Conservation (phyloP, 768 basidiomycete species). For the Rhodotorula babjevae region DNA sequence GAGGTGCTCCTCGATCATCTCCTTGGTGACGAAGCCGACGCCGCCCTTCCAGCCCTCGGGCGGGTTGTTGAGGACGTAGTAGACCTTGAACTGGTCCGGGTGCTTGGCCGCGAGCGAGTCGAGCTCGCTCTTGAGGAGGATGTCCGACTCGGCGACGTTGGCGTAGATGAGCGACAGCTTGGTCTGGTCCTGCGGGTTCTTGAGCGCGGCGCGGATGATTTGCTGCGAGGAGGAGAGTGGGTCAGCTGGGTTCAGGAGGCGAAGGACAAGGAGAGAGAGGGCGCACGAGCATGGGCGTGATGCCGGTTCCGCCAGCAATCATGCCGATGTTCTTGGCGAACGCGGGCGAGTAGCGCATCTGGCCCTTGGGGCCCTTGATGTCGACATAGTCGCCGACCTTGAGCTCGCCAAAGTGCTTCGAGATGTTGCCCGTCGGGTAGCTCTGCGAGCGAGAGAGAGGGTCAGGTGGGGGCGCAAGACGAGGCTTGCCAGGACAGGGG, state of each 20-base stretch:
- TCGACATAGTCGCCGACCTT: constrained; percentile 81
- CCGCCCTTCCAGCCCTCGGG: constrained; percentile 78
- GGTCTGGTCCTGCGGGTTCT: constrained; percentile 79
- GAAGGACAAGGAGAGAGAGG: not conserved
- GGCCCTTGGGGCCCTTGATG: constrained; percentile 94
- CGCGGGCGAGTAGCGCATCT: constrained; percentile 74
- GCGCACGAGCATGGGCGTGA: constrained; percentile 83
- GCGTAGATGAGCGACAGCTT: constrained; percentile 86
- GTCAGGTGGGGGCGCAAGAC: no score
- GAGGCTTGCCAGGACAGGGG: not conserved
- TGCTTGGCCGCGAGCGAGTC: constrained; percentile 68
- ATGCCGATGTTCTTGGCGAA: constrained; percentile 79
- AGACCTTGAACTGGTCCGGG: constrained; percentile 66
- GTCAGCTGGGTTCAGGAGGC: not conserved
- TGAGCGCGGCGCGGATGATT: constrained; percentile 87
- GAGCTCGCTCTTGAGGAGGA: constrained; percentile 81
- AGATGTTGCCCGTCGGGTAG: constrained; percentile 97
- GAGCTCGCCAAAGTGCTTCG: constrained; percentile 71
- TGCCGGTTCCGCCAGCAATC: constrained; percentile 98
- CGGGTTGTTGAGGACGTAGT: constrained; percentile 92
- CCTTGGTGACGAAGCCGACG: constrained; percentile 85
- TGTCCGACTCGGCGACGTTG: constrained; percentile 88
- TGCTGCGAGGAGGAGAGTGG: constrained; percentile 50
- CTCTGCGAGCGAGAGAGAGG: constrained; percentile 53
- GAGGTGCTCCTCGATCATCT: constrained; percentile 76